Percentiles rank a stretch among this genome's conserved stretches.
These are phyloP conservation scores for Emmonsia crescens DNA, from an alignment of 2,329 filamentous ascomycete genomes.

Conservation along the genomic window DNA sequence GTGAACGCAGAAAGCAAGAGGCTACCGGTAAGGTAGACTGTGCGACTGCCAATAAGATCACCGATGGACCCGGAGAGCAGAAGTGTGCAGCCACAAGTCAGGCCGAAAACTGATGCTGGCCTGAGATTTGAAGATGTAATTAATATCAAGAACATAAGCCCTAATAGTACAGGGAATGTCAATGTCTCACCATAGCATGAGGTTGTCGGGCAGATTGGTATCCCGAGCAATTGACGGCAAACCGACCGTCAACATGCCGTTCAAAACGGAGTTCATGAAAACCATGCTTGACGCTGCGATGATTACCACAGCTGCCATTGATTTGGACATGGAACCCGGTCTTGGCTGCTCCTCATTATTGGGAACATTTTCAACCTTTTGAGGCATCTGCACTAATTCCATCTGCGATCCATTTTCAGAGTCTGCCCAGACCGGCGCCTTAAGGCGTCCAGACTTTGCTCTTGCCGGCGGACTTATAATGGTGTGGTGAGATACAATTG, in stretches of 20 bases:
- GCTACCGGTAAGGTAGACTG: constrained; percentile 37
- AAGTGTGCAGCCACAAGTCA: constrained; percentile 39
- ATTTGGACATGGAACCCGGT: background rate
- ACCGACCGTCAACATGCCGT: constrained; percentile 16
- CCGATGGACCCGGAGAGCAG: constrained; percentile 39
- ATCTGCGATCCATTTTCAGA: background rate
- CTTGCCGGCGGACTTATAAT: background rate
- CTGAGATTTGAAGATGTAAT: constrained; percentile 1
- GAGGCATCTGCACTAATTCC: background rate
- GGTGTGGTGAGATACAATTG: background rate
- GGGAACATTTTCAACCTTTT: background rate
- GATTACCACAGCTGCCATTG: constrained; percentile 10
- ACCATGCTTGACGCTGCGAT: constrained; percentile 13
- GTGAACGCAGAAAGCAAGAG: constrained; percentile 32
- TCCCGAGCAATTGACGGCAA: constrained; percentile 17
- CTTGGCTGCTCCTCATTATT: background rate
- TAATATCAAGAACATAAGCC: background rate
- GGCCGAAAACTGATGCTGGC: constrained; percentile 20
- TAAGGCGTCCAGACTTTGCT: background rate
- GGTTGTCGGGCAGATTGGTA: constrained; percentile 13
- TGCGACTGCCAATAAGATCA: constrained; percentile 38
- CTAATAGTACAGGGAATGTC: background rate
- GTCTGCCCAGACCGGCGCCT: background rate
- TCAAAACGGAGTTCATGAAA: constrained; percentile 14
- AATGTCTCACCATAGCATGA: constrained; percentile 17